These are phyloP conservation scores for Pholiota microspora DNA, from an alignment of 768 basidiomycete species.

Conservation along the genomic window DNA sequence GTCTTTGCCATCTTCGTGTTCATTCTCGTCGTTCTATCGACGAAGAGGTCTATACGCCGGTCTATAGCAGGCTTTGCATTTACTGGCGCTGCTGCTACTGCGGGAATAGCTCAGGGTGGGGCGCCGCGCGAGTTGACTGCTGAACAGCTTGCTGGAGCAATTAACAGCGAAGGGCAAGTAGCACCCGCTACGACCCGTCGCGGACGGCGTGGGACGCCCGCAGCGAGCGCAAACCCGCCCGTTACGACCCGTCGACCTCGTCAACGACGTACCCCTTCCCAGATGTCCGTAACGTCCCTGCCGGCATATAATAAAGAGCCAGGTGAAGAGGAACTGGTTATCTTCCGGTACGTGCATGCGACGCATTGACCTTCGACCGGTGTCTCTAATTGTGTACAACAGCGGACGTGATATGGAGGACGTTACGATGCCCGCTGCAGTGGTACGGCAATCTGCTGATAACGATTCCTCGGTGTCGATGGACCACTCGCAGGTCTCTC, in stretches of 20 bases:
- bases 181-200: constrained; percentile 15
- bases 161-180: constrained; percentile 26
- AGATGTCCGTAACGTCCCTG: constrained; percentile 74
- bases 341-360: constrained; percentile 39
- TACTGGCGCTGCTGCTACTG: constrained; percentile 5
- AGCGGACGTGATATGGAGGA: constrained; percentile 61
- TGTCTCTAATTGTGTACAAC: constrained; percentile 1
- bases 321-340: constrained; percentile 78
- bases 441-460: constrained; percentile 31
- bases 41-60: constrained; percentile 11
- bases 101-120: constrained; percentile 3
- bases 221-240: constrained; percentile 16
- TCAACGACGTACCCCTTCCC: constrained; percentile 68
- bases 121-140: constrained; percentile 43
- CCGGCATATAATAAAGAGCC: constrained; percentile 85
- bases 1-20: constrained; percentile 28
- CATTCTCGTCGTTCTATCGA: constrained; percentile 19
- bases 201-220: not conserved
- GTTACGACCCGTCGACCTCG: constrained; percentile 30
- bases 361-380: not conserved
- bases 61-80: constrained; percentile 9
- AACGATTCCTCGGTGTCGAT: constrained; percentile 28
- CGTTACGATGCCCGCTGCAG: constrained; percentile 41
- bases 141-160: constrained; percentile 53
- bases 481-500: constrained; percentile 26